Evolutionary conservation across 2,329 filamentous ascomycete genomes (phyloP).

Genomic region (Lecanicillium sp.): DNA sequence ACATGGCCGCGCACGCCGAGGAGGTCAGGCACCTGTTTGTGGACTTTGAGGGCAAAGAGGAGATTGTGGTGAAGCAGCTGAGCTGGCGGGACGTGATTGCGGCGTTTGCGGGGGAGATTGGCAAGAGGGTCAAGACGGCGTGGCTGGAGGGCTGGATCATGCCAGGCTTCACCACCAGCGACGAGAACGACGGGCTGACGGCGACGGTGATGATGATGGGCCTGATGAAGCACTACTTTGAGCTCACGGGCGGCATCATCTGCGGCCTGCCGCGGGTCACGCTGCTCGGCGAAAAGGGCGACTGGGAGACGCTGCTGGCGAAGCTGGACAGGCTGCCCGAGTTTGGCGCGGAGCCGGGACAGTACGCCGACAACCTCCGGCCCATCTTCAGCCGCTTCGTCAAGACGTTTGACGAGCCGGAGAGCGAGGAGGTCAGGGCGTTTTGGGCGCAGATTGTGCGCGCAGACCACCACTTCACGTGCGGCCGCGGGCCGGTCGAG

Average conservation of each 20-base stretch:
- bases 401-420: conserved; percentile 34
- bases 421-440: conserved; percentile 23
- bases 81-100: conserved; percentile 23
- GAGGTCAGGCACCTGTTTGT: conserved; percentile 41
- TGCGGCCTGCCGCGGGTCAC: conserved; percentile 40
- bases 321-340: conserved; percentile 37
- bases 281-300: conserved; percentile 30
- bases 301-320: conserved; percentile 35
- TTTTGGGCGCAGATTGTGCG: conserved; percentile 42
- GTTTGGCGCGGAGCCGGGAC: conserved; percentile 37
- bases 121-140: conserved; percentile 31
- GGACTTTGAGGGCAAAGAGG: conserved; percentile 35
- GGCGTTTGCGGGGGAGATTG: conserved; percentile 34
- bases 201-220: conserved; percentile 41
- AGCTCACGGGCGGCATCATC: conserved; percentile 29
- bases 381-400: conserved; percentile 43
- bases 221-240: conserved; percentile 35
- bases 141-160: conserved; percentile 38
- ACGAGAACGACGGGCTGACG: conserved; percentile 31
- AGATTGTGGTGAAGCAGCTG: conserved; percentile 27
- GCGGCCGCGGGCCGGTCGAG: conserved; percentile 25
- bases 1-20: conserved; percentile 42
- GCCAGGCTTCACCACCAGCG: conserved; percentile 38
- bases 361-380: conserved; percentile 33
- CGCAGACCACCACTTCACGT: conserved; percentile 26